Percentiles rank a stretch among this genome's conserved stretches.
These are phyloP conservation scores for Hymenoscyphus fraxineus DNA, from an alignment of 2,329 filamentous ascomycete genomes.

Conservation along the genomic window DNA sequence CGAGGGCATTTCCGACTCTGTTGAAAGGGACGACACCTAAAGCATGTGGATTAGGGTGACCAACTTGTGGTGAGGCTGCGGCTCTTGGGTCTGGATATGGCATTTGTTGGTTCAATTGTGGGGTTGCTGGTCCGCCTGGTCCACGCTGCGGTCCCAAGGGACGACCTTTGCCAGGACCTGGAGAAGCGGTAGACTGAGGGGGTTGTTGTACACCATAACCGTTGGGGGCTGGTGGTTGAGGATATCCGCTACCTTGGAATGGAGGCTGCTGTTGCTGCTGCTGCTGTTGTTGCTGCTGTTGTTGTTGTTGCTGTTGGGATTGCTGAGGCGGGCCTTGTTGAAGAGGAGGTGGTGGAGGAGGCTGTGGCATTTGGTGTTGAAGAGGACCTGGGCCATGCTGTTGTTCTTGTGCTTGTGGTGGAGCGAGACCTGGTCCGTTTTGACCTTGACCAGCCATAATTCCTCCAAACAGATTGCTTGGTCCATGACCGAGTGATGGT, in stretches of 20 bases:
- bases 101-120: conserved; percentile 84
- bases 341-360: conserved; percentile 54
- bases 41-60: conserved; percentile 70
- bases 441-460: conserved; percentile 91
- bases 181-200: conserved; percentile 80
- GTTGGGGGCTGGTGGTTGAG: conserved; percentile 51
- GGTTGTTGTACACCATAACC: conserved; percentile 74
- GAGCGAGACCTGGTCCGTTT: conserved; percentile 78
- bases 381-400: conserved; percentile 56
- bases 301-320: conserved; percentile 42
- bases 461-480: conserved; percentile 86
- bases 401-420: conserved; percentile 54
- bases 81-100: conserved; percentile 76
- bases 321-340: conserved; percentile 43
- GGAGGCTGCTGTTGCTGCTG: conserved; percentile 43
- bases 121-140: conserved; percentile 73
- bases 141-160: conserved; percentile 57
- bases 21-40: conserved; percentile 39
- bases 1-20: conserved; percentile 68
- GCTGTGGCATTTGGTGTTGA: conserved; percentile 67
- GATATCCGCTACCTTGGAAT: conserved; percentile 61
- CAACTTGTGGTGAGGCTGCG: conserved; percentile 72
- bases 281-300: conserved; percentile 8
- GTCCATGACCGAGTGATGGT: conserved; percentile 79
- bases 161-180: conserved; percentile 70